Evolutionary conservation across 129 eudicot genomes (phyloP), one percentile per base, ranked within the genome.

Genomic region (Oenanthe sinensis): DNA sequence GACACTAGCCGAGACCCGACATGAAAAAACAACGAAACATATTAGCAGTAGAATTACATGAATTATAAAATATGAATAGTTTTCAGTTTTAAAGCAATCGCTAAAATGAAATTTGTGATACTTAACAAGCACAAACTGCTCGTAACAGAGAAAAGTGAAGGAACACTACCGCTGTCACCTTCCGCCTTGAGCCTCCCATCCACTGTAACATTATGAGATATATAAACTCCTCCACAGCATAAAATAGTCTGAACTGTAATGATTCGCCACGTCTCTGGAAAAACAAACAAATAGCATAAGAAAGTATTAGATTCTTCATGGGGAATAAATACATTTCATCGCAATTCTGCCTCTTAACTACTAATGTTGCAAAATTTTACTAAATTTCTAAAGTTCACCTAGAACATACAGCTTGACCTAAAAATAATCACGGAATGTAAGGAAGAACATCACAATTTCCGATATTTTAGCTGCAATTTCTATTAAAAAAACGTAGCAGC

Each of bases 171-270:
- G 97, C 80, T 20, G 94, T 71, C 74, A 93, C 97, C 79, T 93
- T 93, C 85, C 91, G 87, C 91, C 98, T 86, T 50, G 98, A 90
- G 81, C 98, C 98, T 81, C 98, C 98, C 98, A 93, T 90, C 98
- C 98, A 93, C 78, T 93, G 98, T 71, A 93, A 85, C 98, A 93
- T 93, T 40, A 80, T 77, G 79, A 67, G 52, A 75, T 10, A 60
- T 73, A 77, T 28, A 62, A 47, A 63, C 44, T 71, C 75, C 26
- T 33, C 30, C 75, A 10, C 14, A 30, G 72, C 72, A 30, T 12
- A 67, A 26, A 67, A 30, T 11, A 4, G 42, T 67, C 9, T 28
- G 22, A 14, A 12, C 22, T 67, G 42, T 30, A 67, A 67, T 33
- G 39, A 4, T 28, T 13, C 9, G 4, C 42, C 42, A 5, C 42